A percentile compares a stretch with the other conserved stretches of the same genome.
Evolutionary conservation across 1,139 yeast species (phyloP).

Genomic region (Geotrichum siamense): DNA sequence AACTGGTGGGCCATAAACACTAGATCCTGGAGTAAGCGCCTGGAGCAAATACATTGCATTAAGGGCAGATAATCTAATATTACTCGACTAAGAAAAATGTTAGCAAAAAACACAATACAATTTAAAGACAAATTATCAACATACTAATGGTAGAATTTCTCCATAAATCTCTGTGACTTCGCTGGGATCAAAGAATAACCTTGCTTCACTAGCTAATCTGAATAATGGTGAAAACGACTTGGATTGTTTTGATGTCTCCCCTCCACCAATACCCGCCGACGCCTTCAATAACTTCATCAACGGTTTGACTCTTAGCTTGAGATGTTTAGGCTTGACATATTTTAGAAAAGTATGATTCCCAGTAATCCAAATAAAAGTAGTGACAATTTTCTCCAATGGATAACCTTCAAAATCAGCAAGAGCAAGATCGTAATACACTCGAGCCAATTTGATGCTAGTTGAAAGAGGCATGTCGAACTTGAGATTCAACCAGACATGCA

Average conservation of each 20-base stretch:
- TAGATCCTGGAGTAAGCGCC: constrained; percentile 27
- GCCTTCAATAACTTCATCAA: constrained; percentile 12
- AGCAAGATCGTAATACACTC: constrained; percentile 66
- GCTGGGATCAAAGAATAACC: constrained; percentile 39
- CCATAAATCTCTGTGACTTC: constrained; percentile 36
- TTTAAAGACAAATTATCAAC: constrained; percentile 14
- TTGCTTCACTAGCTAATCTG: constrained; percentile 44
- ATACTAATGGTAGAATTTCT: constrained; percentile 42
- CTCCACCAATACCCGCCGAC: constrained; percentile 14
- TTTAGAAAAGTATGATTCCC: constrained; percentile 27
- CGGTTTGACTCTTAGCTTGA: constrained; percentile 16
- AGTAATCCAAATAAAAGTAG: constrained; percentile 50
- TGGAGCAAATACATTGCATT: constrained; percentile 13
- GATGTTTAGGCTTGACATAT: constrained; percentile 20
- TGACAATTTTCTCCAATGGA: constrained; percentile 55
- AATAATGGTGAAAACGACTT: constrained; percentile 41
- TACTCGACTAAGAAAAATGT: constrained; percentile 9
- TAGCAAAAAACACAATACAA: constrained; percentile 7
- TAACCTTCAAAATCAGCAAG: constrained; percentile 69
- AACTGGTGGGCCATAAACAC: constrained; percentile 17
- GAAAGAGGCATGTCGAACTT: constrained; percentile 74
- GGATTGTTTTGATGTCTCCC: constrained; percentile 21
- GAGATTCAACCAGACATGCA: constrained; percentile 71
- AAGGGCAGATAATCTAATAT: constrained; percentile 8
- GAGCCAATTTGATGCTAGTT: constrained; percentile 54